Percentiles rank a stretch among this genome's conserved stretches.
Conservation (phyloP, 306 rosid genomes). For the Vigna hirtella region DNA sequence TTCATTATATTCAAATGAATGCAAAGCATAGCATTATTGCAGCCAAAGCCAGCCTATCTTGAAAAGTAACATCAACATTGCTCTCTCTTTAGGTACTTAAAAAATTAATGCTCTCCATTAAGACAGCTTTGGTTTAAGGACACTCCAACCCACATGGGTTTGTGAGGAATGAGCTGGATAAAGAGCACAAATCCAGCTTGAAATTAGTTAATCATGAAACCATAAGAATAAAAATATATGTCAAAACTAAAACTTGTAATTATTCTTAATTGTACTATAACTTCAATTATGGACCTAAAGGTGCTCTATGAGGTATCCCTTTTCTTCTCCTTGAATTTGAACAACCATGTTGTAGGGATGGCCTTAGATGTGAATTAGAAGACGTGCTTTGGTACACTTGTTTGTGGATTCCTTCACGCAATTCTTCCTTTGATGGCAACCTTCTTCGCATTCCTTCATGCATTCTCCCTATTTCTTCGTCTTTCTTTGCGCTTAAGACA, state of each 20-base stretch:
- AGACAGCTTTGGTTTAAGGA: conserved; percentile 55
- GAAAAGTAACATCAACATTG: conserved; percentile 43
- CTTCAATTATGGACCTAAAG: conserved; percentile 58
- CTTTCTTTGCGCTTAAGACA: conserved; percentile 57
- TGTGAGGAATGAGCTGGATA: conserved; percentile 58
- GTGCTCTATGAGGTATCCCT: conserved; percentile 76
- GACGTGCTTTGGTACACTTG: conserved; percentile 52
- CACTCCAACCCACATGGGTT: conserved; percentile 53
- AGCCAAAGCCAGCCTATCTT: conserved; percentile 51
- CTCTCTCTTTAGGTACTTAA: conserved; percentile 36
- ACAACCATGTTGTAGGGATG: conserved; percentile 26
- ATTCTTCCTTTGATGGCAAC: conserved; percentile 51
- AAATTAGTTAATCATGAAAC: conserved; percentile 33
- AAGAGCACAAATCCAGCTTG: conserved; percentile 40
- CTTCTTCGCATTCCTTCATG: conserved; percentile 52
- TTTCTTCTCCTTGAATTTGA: conserved; percentile 80
- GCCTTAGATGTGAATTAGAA: conserved; percentile 35
- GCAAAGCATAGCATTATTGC: conserved; percentile 58
- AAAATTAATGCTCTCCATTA: conserved; percentile 40
- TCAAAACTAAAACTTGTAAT: neutral
- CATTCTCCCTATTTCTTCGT: conserved; percentile 52
- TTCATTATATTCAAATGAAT: conserved; percentile 33
- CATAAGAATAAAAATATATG: neutral
- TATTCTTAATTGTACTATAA: neutral
- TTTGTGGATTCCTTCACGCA: conserved; percentile 57